phyloP scores from a whole-genome alignment of 176 grass and related monocot species.

The Thalia dealbata region DNA sequence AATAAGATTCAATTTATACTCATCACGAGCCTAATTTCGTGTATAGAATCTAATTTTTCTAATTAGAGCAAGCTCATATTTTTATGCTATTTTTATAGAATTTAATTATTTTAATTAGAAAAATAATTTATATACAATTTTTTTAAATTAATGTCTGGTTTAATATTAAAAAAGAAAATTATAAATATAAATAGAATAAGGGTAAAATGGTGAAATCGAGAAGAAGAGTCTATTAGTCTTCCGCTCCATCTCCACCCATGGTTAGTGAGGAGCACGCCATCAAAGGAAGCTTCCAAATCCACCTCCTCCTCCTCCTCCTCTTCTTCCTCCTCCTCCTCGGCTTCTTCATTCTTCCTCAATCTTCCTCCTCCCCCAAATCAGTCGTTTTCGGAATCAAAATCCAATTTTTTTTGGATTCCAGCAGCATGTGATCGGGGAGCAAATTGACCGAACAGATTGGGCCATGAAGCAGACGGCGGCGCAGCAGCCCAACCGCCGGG shows the following conservation, averaged over 20 bases:
- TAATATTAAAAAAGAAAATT: too few relatives aligned
- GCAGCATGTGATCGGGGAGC: neutral
- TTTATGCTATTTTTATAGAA: too few relatives aligned
- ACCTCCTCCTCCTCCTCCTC: neutral
- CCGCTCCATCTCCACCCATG: neutral
- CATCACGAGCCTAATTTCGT: too few relatives aligned
- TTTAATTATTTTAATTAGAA: too few relatives aligned
- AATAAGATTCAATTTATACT: too few relatives aligned
- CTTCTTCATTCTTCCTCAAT: neutral
- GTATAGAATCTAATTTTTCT: too few relatives aligned
- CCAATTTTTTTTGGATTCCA: neutral
- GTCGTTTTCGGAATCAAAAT: neutral
- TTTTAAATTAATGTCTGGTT: too few relatives aligned
- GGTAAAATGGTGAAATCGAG: too few relatives aligned
- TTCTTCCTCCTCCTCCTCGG: neutral
- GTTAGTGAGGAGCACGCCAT: slow-evolving; percentile 9
- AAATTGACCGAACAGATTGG: neutral
- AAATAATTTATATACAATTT: too few relatives aligned
- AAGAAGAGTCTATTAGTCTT: too few relatives aligned
- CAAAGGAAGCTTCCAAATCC: slow-evolving; percentile 3
- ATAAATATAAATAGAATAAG: too few relatives aligned
- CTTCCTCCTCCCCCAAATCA: neutral
- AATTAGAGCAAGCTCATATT: too few relatives aligned
- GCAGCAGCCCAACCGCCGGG: slow-evolving; percentile 9
- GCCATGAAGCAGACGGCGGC: slow-evolving; percentile 4